These are phyloP conservation scores for Podospora conica DNA, from an alignment of 495 filamentous ascomycete species.

Conservation along the genomic window DNA sequence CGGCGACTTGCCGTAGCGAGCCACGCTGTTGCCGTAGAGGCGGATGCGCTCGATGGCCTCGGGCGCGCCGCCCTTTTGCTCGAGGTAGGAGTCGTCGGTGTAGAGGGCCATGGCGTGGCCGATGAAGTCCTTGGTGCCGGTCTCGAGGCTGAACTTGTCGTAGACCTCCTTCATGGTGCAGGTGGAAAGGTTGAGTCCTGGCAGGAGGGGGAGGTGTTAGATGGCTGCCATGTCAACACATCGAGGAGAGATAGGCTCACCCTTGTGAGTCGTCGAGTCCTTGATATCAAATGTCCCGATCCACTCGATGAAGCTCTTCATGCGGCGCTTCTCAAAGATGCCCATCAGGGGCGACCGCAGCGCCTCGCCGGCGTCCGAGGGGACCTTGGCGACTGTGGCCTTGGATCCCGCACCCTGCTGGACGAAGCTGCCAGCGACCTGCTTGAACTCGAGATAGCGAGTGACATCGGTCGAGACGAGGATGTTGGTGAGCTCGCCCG, in stretches of 20 bases:
- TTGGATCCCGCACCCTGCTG: conserved; percentile 76
- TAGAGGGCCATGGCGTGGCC: conserved; percentile 98
- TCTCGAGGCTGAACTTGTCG: conserved; percentile 91
- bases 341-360: conserved; percentile 92
- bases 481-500: conserved; percentile 97
- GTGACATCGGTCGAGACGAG: conserved; percentile 95
- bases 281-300: conserved; percentile 83
- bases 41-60: conserved; percentile 90
- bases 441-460: conserved; percentile 95
- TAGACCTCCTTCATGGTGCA: conserved; percentile 96
- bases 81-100: conserved; percentile 81
- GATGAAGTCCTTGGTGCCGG: conserved; percentile 90
- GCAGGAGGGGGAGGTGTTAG: not conserved
- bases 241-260: conserved; percentile 40
- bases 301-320: conserved; percentile 96
- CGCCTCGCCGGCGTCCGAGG: conserved; percentile 87
- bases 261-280: conserved; percentile 80
- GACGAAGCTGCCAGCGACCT: conserved; percentile 95
- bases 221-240: not conserved
- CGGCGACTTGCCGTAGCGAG: conserved; percentile 94
- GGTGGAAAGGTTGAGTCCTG: conserved; percentile 71
- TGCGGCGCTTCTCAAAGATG: conserved; percentile 92
- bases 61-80: conserved; percentile 61
- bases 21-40: conserved; percentile 96
- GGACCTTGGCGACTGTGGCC: conserved; percentile 92